Percentiles rank a stretch among this genome's conserved stretches.
Conservation (phyloP, 176 grass and related monocot genomes). For the Juncus inflexus region DNA sequence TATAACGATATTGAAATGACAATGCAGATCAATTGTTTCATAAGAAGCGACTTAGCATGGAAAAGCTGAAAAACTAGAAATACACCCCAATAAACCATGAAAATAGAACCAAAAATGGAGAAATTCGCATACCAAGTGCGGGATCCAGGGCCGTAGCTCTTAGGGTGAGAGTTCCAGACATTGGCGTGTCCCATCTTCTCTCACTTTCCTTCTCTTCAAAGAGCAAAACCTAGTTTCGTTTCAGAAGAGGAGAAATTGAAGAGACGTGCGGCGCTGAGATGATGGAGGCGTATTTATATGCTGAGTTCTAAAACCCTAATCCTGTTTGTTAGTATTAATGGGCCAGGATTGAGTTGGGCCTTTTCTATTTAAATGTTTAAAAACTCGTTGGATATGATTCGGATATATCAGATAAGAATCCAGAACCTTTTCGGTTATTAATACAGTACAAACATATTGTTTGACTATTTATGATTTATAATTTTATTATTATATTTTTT, state of each 20-base stretch:
- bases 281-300: conserved; percentile 10
- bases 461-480: no score
- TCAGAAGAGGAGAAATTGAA: conserved; percentile 4
- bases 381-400: no score
- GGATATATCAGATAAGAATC: no score
- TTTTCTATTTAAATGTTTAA: no score
- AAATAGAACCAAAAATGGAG: background rate
- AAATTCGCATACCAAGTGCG: conserved; percentile 23
- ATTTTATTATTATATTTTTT: no score
- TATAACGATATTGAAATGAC: no score
- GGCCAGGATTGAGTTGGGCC: background rate
- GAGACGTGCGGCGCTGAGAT: conserved; percentile 1
- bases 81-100: background rate
- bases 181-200: conserved; percentile 40
- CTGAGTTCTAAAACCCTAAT: conserved; percentile 20
- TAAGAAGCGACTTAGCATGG: no score
- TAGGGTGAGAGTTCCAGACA: conserved; percentile 45
- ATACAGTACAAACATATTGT: no score
- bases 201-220: background rate
- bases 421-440: no score
- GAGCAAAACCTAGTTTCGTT: background rate
- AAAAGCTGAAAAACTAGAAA: background rate
- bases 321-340: background rate
- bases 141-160: conserved; percentile 42
- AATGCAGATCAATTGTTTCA: no score